Conservation (phyloP, 2,329 filamentous ascomycete genomes). For the Colletotrichum magnum region DNA sequence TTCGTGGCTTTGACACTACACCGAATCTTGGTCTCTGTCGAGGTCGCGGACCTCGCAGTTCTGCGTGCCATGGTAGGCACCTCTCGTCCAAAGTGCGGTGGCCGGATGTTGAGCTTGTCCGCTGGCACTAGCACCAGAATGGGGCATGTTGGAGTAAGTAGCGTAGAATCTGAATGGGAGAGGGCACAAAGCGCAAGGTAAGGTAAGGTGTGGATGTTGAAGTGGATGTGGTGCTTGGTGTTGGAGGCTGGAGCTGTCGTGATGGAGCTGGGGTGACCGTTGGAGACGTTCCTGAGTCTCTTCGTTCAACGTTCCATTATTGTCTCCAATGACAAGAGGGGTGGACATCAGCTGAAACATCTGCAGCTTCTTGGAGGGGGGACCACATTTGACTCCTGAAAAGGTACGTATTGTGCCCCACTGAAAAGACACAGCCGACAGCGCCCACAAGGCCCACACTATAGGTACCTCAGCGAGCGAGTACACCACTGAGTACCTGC, state of each 20-base stretch:
- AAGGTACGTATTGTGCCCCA: no score
- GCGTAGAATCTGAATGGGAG: background rate
- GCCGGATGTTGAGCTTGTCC: slow-evolving; percentile 34
- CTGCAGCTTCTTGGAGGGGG: slow-evolving; percentile 30
- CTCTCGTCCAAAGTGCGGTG: slow-evolving; percentile 32
- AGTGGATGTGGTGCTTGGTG: background rate
- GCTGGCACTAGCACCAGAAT: slow-evolving; percentile 18
- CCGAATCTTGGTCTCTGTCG: background rate
- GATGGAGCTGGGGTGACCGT: slow-evolving; percentile 33
- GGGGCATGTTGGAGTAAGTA: slow-evolving; percentile 6
- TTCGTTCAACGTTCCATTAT: slow-evolving; percentile 37
- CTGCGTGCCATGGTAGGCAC: background rate
- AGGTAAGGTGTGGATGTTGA: no score
- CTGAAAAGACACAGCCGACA: background rate
- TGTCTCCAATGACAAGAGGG: slow-evolving; percentile 40
- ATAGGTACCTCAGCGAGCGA: no score
- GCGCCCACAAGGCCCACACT: background rate
- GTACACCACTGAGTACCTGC: no score
- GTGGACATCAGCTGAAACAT: slow-evolving; percentile 42
- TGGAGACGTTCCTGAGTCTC: slow-evolving; percentile 37
- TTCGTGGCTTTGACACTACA: background rate
- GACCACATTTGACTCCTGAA: slow-evolving; percentile 3
- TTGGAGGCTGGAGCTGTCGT: background rate
- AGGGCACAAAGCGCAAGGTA: slow-evolving; percentile 6
- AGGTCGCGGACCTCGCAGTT: slow-evolving; percentile 21